phyloP scores from a whole-genome alignment of 2,329 filamentous ascomycete species.

The Alternaria sp. region DNA sequence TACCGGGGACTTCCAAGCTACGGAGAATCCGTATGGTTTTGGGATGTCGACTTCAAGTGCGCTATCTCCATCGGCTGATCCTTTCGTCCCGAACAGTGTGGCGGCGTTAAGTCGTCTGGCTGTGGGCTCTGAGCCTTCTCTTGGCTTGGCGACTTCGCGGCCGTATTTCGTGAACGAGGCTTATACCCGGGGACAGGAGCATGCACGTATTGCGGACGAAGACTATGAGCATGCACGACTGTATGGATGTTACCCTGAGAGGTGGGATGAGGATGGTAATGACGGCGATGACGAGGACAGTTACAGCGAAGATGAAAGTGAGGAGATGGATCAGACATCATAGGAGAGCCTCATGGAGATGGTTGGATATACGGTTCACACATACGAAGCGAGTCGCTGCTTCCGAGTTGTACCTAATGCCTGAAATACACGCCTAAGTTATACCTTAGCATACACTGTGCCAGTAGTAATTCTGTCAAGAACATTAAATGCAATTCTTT shows the following conservation, averaged over 20 bases:
- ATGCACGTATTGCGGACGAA: background rate
- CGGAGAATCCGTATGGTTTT: slow-evolving; percentile 15
- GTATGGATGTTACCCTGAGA: background rate
- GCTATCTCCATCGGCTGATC: background rate
- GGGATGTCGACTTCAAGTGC: background rate
- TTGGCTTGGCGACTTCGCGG: background rate
- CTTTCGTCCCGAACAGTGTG: background rate
- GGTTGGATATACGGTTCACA: background rate
- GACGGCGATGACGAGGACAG: background rate
- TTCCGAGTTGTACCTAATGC: background rate
- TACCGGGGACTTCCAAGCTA: background rate
- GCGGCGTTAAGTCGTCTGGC: background rate
- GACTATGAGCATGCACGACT: background rate
- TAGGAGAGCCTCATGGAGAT: background rate
- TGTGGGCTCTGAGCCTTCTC: background rate
- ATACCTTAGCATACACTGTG: background rate
- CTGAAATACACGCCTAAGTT: background rate
- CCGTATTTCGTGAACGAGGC: slow-evolving; percentile 1
- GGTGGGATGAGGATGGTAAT: background rate
- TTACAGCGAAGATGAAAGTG: background rate
- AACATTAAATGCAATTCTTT: background rate
- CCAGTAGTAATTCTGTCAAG: background rate
- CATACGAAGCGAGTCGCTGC: background rate
- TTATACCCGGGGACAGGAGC: background rate
- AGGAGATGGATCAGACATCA: background rate